phyloP scores from a whole-genome alignment of 1,284 basidiomycete species.

The Ganoderma resinaceum region DNA sequence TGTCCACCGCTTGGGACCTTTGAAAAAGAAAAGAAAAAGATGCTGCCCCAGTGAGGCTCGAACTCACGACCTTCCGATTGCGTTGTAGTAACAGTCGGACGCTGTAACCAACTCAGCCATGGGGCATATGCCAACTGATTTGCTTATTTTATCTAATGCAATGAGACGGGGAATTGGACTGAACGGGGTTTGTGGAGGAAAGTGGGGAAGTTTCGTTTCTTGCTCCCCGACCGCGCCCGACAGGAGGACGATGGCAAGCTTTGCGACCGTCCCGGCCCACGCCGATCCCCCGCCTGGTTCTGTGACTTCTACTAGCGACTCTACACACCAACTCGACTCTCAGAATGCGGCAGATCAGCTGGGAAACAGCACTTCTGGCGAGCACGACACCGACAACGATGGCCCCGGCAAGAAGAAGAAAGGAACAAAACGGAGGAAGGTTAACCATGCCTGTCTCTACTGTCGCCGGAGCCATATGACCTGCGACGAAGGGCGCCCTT shows the following conservation, averaged over 20 bases:
- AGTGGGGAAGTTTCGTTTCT: constrained; percentile 24
- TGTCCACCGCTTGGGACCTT: neutral
- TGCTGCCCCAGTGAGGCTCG: constrained; percentile 75
- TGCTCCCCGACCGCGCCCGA: constrained; percentile 38
- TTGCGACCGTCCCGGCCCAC: constrained; percentile 42
- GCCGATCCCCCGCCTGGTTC: constrained; percentile 37
- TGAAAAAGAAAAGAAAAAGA: neutral
- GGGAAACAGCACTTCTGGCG: constrained; percentile 23
- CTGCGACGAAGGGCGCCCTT: constrained; percentile 89
- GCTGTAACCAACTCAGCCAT: constrained; percentile 83
- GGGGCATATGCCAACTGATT: constrained; percentile 52
- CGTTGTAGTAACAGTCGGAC: constrained; percentile 71
- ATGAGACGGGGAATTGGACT: neutral
- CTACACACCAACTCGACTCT: constrained; percentile 26
- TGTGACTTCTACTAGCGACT: constrained; percentile 34
- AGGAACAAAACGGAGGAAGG: constrained; percentile 72
- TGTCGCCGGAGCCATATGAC: constrained; percentile 95
- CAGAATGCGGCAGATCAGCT: constrained; percentile 17
- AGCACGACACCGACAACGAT: constrained; percentile 35
- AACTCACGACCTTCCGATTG: constrained; percentile 79
- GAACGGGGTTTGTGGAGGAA: neutral
- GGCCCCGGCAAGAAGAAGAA: constrained; percentile 40
- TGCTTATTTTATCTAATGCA: neutral
- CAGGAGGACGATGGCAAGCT: constrained; percentile 38
- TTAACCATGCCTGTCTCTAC: constrained; percentile 93